These are phyloP conservation scores for Arbutus unedo DNA, from an alignment of 148 eudicot species.

Conservation along the genomic window DNA sequence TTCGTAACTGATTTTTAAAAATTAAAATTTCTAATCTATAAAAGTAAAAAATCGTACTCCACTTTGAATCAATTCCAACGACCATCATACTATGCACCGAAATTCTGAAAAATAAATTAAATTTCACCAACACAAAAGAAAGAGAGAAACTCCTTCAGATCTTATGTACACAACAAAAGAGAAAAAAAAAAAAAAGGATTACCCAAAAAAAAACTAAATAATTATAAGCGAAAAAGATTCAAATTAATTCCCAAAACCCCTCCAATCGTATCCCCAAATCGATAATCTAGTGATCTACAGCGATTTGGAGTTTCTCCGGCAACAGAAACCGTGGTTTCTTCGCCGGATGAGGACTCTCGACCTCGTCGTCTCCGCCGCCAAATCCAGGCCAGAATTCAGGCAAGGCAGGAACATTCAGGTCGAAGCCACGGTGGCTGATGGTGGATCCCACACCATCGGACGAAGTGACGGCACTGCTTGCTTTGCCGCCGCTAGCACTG, in stretches of 20 bases:
- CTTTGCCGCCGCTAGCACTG: conserved; percentile 24
- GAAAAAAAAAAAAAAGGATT: not conserved
- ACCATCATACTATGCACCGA: not conserved
- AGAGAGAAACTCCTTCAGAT: not conserved
- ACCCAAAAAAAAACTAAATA: not conserved
- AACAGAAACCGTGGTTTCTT: conserved; percentile 54
- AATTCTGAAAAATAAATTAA: not conserved
- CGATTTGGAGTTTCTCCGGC: conserved; percentile 1
- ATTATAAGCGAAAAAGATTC: not conserved
- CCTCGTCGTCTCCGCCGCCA: conserved; percentile 66
- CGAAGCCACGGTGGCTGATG: conserved; percentile 52
- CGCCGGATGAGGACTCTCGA: conserved; percentile 86
- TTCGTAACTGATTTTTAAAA: no score
- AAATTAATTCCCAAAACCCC: not conserved
- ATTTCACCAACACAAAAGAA: not conserved
- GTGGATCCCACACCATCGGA: conserved; percentile 90
- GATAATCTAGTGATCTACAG: not conserved
- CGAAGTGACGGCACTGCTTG: conserved; percentile 37
- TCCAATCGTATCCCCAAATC: not conserved
- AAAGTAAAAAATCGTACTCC: no score
- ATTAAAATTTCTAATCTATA: no score
- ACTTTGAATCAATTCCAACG: not conserved
- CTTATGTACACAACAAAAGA: conserved; percentile 14
- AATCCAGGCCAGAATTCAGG: conserved; percentile 50
- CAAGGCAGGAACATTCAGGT: conserved; percentile 74